phyloP scores from a whole-genome alignment of 1,284 basidiomycete species.

The Cryptococcus floricola region DNA sequence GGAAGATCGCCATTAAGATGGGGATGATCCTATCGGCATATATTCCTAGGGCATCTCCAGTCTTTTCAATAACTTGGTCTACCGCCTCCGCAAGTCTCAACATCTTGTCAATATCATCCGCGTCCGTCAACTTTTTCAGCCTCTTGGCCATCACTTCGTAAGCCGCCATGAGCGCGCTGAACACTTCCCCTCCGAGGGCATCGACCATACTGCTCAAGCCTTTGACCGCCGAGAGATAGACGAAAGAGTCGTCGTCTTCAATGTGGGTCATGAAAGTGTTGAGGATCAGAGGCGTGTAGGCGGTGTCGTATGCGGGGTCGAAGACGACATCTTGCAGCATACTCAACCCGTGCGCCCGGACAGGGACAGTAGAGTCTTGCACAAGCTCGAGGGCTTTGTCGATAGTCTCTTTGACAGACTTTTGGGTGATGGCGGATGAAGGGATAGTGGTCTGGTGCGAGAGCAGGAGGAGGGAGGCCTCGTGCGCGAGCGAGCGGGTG shows the following conservation, averaged over 20 bases:
- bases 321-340: slow-evolving; percentile 72
- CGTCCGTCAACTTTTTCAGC: slow-evolving; percentile 14
- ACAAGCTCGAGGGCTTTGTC: slow-evolving; percentile 82
- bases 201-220: slow-evolving; percentile 81
- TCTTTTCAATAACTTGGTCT: slow-evolving; percentile 68
- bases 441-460: slow-evolving; percentile 3
- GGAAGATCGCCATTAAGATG: slow-evolving; percentile 60
- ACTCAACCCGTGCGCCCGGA: slow-evolving; percentile 85
- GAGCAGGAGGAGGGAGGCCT: slow-evolving; percentile 51
- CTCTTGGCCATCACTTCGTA: slow-evolving; percentile 51
- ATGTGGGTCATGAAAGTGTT: slow-evolving; percentile 81
- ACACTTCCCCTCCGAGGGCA: slow-evolving; percentile 65
- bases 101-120: slow-evolving; percentile 51
- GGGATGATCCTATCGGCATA: slow-evolving; percentile 72
- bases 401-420: slow-evolving; percentile 60
- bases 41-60: slow-evolving; percentile 64
- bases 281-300: slow-evolving; percentile 74
- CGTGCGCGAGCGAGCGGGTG: slow-evolving; percentile 62
- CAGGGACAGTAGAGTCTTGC: slow-evolving; percentile 89
- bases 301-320: slow-evolving; percentile 45
- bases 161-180: slow-evolving; percentile 61
- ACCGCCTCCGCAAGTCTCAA: slow-evolving; percentile 87
- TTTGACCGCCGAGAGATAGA: slow-evolving; percentile 89
- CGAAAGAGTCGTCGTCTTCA: slow-evolving; percentile 90
- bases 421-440: slow-evolving; percentile 3